Conservation (phyloP, 2,329 filamentous ascomycete species). For the Colletotrichum paranaense region DNA sequence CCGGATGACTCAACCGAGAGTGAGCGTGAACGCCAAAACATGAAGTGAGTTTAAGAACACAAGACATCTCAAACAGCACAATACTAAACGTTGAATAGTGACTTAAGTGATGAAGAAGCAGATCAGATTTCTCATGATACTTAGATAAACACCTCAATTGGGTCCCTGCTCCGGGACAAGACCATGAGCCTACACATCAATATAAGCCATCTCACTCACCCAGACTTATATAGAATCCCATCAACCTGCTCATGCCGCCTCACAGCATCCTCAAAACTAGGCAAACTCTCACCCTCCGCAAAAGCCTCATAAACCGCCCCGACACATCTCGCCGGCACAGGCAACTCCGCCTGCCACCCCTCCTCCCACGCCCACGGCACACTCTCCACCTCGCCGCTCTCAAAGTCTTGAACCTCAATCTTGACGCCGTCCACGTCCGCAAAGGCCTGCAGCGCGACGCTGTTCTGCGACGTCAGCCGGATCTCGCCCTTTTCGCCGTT, state of each 20-base stretch:
- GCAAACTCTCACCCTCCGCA: constrained; percentile 42
- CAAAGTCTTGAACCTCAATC: constrained; percentile 63
- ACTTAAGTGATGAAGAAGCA: neutral
- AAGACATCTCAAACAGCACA: neutral
- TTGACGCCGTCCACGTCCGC: constrained; percentile 53
- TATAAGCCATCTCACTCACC: neutral
- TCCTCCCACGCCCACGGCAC: constrained; percentile 58
- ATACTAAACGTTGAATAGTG: neutral
- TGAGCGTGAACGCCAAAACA: neutral
- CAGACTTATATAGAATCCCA: neutral
- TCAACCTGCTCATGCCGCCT: constrained; percentile 26
- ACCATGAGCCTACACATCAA: neutral
- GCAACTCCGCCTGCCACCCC: constrained; percentile 56
- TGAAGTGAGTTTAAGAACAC: neutral
- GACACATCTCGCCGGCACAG: constrained; percentile 58
- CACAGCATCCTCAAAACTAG: constrained; percentile 26
- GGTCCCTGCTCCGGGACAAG: neutral
- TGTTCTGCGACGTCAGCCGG: neutral
- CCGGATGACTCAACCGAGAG: constrained; percentile 25
- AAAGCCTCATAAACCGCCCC: constrained; percentile 68
- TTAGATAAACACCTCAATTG: neutral
- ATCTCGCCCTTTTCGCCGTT: constrained; percentile 64
- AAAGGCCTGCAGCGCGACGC: constrained; percentile 40
- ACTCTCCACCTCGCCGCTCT: constrained; percentile 54
- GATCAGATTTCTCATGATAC: neutral